These are phyloP conservation scores for Annona cherimola DNA, from an alignment of 164 flowering plant genomes.

Conservation along the genomic window DNA sequence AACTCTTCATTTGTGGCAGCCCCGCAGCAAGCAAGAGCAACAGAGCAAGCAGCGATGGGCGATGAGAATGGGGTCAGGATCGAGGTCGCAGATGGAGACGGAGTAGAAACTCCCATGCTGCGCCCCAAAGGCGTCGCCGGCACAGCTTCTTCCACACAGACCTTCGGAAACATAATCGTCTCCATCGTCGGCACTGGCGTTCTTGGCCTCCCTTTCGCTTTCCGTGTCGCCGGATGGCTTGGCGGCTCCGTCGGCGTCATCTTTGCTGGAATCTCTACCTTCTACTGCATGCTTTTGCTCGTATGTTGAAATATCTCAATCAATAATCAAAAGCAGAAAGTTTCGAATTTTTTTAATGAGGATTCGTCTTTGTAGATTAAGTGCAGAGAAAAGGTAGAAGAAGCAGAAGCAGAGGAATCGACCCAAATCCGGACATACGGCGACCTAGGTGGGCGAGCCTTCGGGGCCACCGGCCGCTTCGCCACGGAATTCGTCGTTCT, in stretches of 20 bases:
- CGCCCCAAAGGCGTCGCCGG: neutral
- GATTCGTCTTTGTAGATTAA: slow-evolving; percentile 14
- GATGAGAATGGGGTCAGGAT: no score
- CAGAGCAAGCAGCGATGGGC: no score
- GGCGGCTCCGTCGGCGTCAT: slow-evolving; percentile 17
- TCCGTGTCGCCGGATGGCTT: slow-evolving; percentile 24
- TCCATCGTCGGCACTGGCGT: slow-evolving; percentile 28
- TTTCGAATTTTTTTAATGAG: neutral
- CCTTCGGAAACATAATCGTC: slow-evolving; percentile 27
- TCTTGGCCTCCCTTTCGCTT: slow-evolving; percentile 30
- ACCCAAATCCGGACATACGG: slow-evolving; percentile 16
- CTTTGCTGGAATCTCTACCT: slow-evolving; percentile 20
- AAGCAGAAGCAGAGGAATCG: slow-evolving; percentile 6
- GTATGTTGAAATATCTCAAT: slow-evolving; percentile 7
- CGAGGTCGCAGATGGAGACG: no score
- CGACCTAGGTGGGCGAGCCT: slow-evolving; percentile 21
- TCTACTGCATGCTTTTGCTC: slow-evolving; percentile 24
- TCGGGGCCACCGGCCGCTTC: slow-evolving; percentile 19
- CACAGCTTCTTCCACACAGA: slow-evolving; percentile 17
- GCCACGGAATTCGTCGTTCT: slow-evolving; percentile 19
- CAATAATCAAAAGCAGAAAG: neutral
- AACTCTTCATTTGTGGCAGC: no score
- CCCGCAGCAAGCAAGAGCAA: no score
- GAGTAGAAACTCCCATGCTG: no score
- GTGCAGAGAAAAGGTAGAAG: slow-evolving; percentile 14